These are phyloP conservation scores for Sechiopsis laciniata DNA, from an alignment of 306 rosid species.

Conservation along the genomic window DNA sequence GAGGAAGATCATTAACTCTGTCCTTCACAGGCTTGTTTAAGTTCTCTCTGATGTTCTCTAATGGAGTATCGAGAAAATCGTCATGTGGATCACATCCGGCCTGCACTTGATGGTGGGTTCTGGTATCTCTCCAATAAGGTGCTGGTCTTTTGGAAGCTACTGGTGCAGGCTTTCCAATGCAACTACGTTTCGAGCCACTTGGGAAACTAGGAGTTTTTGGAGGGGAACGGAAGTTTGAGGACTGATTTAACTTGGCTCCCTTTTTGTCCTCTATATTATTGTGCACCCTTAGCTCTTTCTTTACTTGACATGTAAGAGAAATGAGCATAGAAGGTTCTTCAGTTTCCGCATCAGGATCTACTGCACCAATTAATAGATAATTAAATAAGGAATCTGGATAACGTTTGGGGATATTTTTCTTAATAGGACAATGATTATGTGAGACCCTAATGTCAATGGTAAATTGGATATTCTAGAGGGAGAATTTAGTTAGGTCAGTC, in stretches of 20 bases:
- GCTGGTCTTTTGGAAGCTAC: slow-evolving; percentile 58
- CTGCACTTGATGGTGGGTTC: slow-evolving; percentile 61
- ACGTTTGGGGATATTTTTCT: background rate
- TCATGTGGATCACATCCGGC: slow-evolving; percentile 72
- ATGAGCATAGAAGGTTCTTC: slow-evolving; percentile 33
- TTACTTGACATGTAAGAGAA: slow-evolving; percentile 29
- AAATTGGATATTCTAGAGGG: too few species aligned
- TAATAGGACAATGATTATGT: background rate
- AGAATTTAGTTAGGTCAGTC: too few species aligned
- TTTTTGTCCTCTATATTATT: slow-evolving; percentile 32
- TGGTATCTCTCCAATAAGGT: slow-evolving; percentile 73
- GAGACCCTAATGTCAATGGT: too few species aligned
- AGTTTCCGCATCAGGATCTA: slow-evolving; percentile 40
- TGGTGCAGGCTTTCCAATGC: slow-evolving; percentile 35
- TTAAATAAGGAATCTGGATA: background rate
- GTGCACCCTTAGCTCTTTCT: slow-evolving; percentile 28
- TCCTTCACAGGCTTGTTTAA: slow-evolving; percentile 42
- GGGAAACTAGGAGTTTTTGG: slow-evolving; percentile 33
- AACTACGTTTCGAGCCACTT: slow-evolving; percentile 33
- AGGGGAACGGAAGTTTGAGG: slow-evolving; percentile 21
- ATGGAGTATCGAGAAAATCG: slow-evolving; percentile 90
- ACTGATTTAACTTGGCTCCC: slow-evolving; percentile 28
- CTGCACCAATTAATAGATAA: slow-evolving; percentile 11
- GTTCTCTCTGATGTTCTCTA: slow-evolving; percentile 62
- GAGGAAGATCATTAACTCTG: slow-evolving; percentile 24